Evolutionary conservation across 2,329 filamentous ascomycete species (phyloP).

Genomic region (Orbilia oligospora): DNA sequence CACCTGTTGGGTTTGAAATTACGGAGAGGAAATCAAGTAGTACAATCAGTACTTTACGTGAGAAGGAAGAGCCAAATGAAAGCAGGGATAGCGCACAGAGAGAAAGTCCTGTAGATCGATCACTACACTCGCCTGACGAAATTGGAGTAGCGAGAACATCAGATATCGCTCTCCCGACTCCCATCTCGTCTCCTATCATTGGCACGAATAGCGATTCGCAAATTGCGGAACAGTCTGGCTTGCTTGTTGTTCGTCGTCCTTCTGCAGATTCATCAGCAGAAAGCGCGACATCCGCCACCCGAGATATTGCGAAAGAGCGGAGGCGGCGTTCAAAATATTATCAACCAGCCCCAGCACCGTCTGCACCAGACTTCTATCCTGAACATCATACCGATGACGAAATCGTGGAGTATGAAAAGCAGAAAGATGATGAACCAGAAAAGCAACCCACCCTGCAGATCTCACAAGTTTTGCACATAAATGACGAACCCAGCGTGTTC

Average conservation of each 20-base stretch:
- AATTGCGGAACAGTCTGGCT: not conserved
- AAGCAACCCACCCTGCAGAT: conserved; percentile 9
- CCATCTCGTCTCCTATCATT: conserved; percentile 45
- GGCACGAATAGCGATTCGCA: conserved; percentile 27
- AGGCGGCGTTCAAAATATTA: conserved; percentile 57
- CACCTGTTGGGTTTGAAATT: conserved; percentile 51
- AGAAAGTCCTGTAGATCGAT: conserved; percentile 37
- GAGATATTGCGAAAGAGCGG: conserved; percentile 51
- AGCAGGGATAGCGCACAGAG: conserved; percentile 10
- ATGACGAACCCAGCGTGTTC: conserved; percentile 16
- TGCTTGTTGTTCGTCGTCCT: conserved; percentile 17
- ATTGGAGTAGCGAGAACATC: conserved; percentile 69
- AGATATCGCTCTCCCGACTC: conserved; percentile 63
- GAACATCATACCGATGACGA: conserved; percentile 47
- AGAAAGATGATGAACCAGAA: not conserved
- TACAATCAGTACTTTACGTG: conserved; percentile 49
- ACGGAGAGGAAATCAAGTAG: conserved; percentile 51
- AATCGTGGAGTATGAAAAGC: conserved; percentile 33
- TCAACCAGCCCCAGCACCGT: conserved; percentile 43
- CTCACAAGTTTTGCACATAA: conserved; percentile 15
- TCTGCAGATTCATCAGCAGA: conserved; percentile 43
- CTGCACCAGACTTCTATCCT: conserved; percentile 52
- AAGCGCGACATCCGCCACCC: conserved; percentile 29
- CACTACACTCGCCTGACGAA: conserved; percentile 60
- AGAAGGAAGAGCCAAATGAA: conserved; percentile 34